Evolutionary conservation across 768 basidiomycete genomes (phyloP).

Genomic region (Gloeopeniophorella convolvens): DNA sequence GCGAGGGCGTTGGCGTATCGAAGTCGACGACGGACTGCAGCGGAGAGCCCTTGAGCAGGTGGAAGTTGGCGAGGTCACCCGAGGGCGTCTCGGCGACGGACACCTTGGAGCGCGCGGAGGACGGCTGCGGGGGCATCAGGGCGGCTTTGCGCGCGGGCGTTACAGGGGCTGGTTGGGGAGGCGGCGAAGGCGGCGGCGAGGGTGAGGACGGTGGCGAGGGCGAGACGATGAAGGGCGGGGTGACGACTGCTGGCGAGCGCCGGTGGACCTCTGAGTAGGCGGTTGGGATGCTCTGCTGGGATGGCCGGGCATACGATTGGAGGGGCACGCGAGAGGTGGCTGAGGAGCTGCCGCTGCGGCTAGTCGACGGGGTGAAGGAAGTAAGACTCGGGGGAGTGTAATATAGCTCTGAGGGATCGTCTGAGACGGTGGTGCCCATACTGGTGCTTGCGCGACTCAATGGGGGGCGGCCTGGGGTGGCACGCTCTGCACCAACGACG

Average conservation of each 20-base stretch:
- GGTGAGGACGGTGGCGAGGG: background rate
- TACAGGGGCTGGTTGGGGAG: background rate
- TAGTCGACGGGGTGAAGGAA: background rate
- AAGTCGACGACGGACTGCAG: slow-evolving; percentile 15
- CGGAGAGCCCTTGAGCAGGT: slow-evolving; percentile 18
- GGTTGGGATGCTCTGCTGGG: too few species aligned
- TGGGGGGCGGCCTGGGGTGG: background rate
- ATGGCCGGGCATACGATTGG: background rate
- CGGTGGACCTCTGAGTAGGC: too few species aligned
- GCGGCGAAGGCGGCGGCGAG: background rate
- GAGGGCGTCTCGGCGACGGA: slow-evolving; percentile 22
- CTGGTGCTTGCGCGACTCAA: slow-evolving; percentile 5
- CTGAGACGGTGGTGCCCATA: slow-evolving; percentile 2
- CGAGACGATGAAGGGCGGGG: background rate
- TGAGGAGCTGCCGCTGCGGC: background rate
- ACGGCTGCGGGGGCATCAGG: background rate
- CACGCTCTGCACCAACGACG: background rate
- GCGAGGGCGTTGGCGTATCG: slow-evolving; percentile 19
- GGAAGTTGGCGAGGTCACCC: slow-evolving; percentile 21
- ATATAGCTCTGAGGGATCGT: background rate
- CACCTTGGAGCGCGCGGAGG: slow-evolving; percentile 13
- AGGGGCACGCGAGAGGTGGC: background rate
- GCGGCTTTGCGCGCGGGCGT: slow-evolving; percentile 1
- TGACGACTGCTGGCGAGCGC: background rate
- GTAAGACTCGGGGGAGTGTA: background rate